phyloP scores from a whole-genome alignment of 2,329 filamentous ascomycete genomes.

The Fusarium aywerte region DNA sequence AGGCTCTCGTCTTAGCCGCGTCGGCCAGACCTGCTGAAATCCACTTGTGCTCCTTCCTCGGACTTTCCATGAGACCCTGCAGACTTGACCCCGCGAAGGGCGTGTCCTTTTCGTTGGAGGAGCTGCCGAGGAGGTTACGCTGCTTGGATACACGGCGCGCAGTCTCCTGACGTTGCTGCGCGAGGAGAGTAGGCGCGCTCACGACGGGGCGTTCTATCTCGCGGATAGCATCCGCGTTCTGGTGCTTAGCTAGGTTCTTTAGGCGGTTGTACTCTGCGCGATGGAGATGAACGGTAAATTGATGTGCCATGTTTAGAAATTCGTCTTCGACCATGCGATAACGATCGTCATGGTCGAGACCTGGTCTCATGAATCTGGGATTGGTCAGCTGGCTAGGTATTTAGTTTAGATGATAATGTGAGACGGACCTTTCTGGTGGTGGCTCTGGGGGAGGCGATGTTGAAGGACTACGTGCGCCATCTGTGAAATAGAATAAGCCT shows the following conservation, averaged over 20 bases:
- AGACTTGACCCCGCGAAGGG: conserved; percentile 51
- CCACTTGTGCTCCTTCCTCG: conserved; percentile 48
- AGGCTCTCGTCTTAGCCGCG: conserved; percentile 42
- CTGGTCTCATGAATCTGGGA: conserved; percentile 70
- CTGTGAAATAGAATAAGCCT: conserved; percentile 14
- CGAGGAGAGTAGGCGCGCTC: conserved; percentile 48
- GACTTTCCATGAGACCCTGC: conserved; percentile 58
- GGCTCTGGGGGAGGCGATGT: conserved; percentile 64
- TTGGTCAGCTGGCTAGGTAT: neutral
- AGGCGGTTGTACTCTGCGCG: conserved; percentile 79
- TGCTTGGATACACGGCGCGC: conserved; percentile 42
- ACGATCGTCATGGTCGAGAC: conserved; percentile 72
- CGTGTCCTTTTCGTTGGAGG: conserved; percentile 12
- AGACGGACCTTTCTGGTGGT: conserved; percentile 57
- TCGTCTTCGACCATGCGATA: conserved; percentile 90
- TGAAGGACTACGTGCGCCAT: conserved; percentile 54
- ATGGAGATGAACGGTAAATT: conserved; percentile 80
- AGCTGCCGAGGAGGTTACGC: conserved; percentile 30
- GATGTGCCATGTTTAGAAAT: conserved; percentile 72
- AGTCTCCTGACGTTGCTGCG: conserved; percentile 39
- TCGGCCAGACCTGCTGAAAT: conserved; percentile 42
- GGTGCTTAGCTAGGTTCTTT: conserved; percentile 65
- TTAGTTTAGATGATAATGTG: neutral
- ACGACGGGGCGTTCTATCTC: conserved; percentile 64
- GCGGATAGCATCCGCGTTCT: conserved; percentile 64